Conservation (phyloP, 1,139 yeast species). For the Saccharomyces hybrid region DNA sequence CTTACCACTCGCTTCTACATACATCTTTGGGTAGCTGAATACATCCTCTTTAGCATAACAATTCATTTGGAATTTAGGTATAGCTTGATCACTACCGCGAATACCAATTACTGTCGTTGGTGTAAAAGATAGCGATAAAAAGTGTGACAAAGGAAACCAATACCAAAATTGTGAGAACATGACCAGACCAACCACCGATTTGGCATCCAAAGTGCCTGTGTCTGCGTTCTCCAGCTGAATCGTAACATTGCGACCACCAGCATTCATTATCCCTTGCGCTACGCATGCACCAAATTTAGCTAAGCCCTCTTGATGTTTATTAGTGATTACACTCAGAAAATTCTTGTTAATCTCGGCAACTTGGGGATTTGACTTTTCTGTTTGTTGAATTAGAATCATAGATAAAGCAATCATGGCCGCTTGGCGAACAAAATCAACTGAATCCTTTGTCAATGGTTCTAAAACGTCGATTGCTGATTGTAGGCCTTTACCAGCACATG, state of each 20-base stretch:
- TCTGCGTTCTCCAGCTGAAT: constrained; percentile 85
- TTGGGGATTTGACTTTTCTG: constrained; percentile 74
- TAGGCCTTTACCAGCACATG: constrained; percentile 93
- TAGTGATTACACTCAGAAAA: constrained; percentile 66
- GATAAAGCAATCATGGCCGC: constrained; percentile 93
- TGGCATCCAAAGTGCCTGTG: constrained; percentile 82
- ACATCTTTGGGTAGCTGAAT: constrained; percentile 87
- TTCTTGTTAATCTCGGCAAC: constrained; percentile 70
- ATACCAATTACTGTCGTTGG: constrained; percentile 92
- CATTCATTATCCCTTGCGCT: constrained; percentile 96
- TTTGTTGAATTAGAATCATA: constrained; percentile 90
- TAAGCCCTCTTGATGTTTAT: constrained; percentile 92
- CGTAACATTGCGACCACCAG: constrained; percentile 98
- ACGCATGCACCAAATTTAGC: constrained; percentile 97
- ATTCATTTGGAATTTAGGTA: constrained; percentile 75
- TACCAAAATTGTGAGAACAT: constrained; percentile 94
- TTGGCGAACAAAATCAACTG: constrained; percentile 96
- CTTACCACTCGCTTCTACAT: constrained; percentile 71
- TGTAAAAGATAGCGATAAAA: constrained; percentile 81
- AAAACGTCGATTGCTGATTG: constrained; percentile 86
- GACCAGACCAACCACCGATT: constrained; percentile 87
- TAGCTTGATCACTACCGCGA: constrained; percentile 65
- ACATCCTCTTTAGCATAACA: constrained; percentile 75
- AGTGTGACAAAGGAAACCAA: constrained; percentile 97
- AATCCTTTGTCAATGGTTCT: constrained; percentile 87